Evolutionary conservation across 768 basidiomycete genomes (phyloP).

Genomic region (Saitozyma podzolica): DNA sequence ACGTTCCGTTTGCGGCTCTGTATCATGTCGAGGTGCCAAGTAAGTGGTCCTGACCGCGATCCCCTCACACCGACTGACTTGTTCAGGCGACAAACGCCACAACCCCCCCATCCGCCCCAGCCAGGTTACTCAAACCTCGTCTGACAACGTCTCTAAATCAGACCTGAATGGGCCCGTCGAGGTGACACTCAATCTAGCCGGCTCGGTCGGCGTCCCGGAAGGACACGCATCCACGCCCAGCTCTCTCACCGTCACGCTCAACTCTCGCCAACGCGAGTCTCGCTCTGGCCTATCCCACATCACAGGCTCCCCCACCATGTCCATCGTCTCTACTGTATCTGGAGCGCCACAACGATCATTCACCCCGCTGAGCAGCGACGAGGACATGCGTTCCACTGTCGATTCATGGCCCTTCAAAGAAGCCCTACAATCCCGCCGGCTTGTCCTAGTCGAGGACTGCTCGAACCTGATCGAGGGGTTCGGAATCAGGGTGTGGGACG

Average conservation of each 20-base stretch:
- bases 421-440: constrained; percentile 29
- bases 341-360: neutral
- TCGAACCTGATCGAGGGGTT: constrained; percentile 34
- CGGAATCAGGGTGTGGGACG: constrained; percentile 45
- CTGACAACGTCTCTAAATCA: constrained; percentile 1
- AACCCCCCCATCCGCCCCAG: neutral
- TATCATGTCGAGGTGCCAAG: constrained; percentile 39
- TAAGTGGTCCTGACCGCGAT: constrained; percentile 1
- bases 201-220: constrained; percentile 40
- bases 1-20: constrained; percentile 45
- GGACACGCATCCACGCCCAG: constrained; percentile 33
- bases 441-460: constrained; percentile 43
- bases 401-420: constrained; percentile 44
- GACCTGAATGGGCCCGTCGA: neutral
- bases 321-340: constrained; percentile 32
- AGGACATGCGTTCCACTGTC: constrained; percentile 4
- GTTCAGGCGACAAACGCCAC: neutral
- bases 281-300: constrained; percentile 6
- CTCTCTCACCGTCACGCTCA: constrained; percentile 9
- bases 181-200: constrained; percentile 32
- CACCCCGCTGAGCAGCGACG: constrained; percentile 2
- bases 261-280: neutral
- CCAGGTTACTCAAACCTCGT: neutral
- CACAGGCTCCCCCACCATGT: constrained; percentile 36
- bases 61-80: no score